Evolutionary conservation across 352 stramenopile species (phyloP).

Genomic region (Thalassiosira allenii): DNA sequence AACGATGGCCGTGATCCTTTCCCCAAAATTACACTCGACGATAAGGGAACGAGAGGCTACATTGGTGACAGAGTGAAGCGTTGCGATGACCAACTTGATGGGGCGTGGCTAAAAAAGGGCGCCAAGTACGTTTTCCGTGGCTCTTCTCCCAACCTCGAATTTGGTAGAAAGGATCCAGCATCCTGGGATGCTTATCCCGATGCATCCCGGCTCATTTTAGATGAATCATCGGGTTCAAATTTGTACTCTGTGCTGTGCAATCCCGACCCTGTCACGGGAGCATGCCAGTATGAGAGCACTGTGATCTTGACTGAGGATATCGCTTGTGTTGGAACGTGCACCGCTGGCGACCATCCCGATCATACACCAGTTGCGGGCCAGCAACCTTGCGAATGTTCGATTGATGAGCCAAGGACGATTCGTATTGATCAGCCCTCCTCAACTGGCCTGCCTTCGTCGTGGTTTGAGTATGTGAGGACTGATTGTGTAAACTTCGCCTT

Average conservation of each 20-base stretch:
- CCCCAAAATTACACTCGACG: conserved; percentile 71
- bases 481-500: conserved; percentile 80
- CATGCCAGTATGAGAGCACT: conserved; percentile 39
- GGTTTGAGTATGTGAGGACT: conserved; percentile 79
- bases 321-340: conserved; percentile 13
- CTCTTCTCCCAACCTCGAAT: conserved; percentile 36
- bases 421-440: conserved; percentile 11
- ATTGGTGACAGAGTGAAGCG: conserved; percentile 64
- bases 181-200: conserved; percentile 54
- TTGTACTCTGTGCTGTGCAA: conserved; percentile 69
- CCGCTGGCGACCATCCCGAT: neutral
- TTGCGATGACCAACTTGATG: conserved; percentile 51
- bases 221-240: conserved; percentile 45
- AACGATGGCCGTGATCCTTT: conserved; percentile 72
- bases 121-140: conserved; percentile 63
- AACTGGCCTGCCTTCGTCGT: conserved; percentile 67
- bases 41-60: conserved; percentile 55
- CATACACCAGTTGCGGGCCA: neutral
- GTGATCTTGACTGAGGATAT: conserved; percentile 37
- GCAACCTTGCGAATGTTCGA: conserved; percentile 12
- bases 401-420: conserved; percentile 16
- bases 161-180: conserved; percentile 49
- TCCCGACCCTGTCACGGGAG: conserved; percentile 58
- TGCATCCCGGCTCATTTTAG: conserved; percentile 59
- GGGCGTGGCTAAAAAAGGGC: conserved; percentile 67